A percentile compares a stretch with the other conserved stretches of the same genome.
Conservation (phyloP, 108 stramenopile species). For the Cyclostephanos tholiformis region DNA sequence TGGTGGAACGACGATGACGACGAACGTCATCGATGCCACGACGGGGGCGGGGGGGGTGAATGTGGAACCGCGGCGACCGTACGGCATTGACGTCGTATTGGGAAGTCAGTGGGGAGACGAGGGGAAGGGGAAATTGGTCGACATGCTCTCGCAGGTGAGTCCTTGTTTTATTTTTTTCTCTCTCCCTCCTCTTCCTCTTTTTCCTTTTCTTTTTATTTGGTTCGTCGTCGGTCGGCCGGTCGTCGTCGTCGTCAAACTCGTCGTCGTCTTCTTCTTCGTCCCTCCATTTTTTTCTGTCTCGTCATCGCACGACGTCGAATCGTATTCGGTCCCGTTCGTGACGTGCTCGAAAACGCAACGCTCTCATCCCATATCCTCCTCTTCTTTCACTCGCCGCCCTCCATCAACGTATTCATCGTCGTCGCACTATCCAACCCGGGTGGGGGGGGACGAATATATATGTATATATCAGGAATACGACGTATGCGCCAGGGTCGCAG, state of each 20-base stretch:
- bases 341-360: too few species aligned
- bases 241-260: too few species aligned
- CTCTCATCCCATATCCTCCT: too few species aligned
- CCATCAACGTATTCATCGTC: too few species aligned
- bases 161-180: neutral
- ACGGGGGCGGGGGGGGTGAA: neutral
- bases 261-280: too few species aligned
- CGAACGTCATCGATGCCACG: neutral
- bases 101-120: constrained; percentile 99
- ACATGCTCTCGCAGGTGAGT: constrained; percentile 85
- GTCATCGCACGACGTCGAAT: too few species aligned
- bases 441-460: too few species aligned
- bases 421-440: too few species aligned
- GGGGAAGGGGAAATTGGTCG: constrained; percentile 99
- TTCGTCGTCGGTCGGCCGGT: too few species aligned
- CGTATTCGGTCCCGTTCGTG: too few species aligned
- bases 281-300: neutral
- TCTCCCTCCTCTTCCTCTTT: neutral
- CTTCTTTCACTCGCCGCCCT: too few species aligned
- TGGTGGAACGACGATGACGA: too few species aligned
- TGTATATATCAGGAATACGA: constrained; percentile 95
- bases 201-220: neutral
- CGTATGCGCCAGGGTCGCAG: constrained; percentile 96
- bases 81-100: constrained; percentile 90
- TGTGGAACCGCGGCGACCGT: neutral